Evolutionary conservation across 495 filamentous ascomycete genomes (phyloP).

Genomic region (Staphylotrichum tortipilum): DNA sequence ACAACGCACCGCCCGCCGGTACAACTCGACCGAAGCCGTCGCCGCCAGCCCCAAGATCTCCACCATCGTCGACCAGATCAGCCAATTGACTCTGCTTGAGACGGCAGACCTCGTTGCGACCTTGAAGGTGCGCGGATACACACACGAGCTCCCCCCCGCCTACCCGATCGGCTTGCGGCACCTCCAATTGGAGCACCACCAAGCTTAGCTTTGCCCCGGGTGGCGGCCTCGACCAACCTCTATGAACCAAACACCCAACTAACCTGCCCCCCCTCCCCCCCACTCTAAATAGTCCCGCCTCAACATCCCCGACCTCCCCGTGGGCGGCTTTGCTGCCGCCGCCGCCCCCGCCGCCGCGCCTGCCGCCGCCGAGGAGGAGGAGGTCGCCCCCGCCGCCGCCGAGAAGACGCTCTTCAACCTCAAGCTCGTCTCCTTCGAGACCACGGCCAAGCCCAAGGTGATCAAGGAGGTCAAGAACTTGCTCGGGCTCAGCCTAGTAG

Average conservation of each 20-base stretch:
- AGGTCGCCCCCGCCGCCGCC: conserved; percentile 73
- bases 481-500: conserved; percentile 90
- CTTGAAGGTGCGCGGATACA: conserved; percentile 59
- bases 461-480: conserved; percentile 99
- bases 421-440: conserved; percentile 83
- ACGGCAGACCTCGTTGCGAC: conserved; percentile 89
- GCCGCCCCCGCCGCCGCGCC: conserved; percentile 43
- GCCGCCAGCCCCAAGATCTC: conserved; percentile 78
- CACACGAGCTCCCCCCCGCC: too few relatives aligned
- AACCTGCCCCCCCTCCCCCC: background rate
- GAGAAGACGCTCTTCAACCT: conserved; percentile 98
- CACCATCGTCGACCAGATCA: conserved; percentile 94
- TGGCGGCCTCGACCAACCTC: background rate
- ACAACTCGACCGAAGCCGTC: conserved; percentile 62
- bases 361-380: conserved; percentile 56
- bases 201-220: too few relatives aligned
- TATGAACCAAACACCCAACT: background rate
- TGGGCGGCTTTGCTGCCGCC: conserved; percentile 67
- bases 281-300: conserved; percentile 62
- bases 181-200: too few relatives aligned
- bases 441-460: conserved; percentile 86
- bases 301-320: conserved; percentile 95
- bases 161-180: too few relatives aligned
- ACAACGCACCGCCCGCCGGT: conserved; percentile 45
- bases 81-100: conserved; percentile 92